Evolutionary conservation across 495 filamentous ascomycete genomes (phyloP), one percentile per base, ranked within the genome.

Genomic region (Acidiella bohemica): DNA sequence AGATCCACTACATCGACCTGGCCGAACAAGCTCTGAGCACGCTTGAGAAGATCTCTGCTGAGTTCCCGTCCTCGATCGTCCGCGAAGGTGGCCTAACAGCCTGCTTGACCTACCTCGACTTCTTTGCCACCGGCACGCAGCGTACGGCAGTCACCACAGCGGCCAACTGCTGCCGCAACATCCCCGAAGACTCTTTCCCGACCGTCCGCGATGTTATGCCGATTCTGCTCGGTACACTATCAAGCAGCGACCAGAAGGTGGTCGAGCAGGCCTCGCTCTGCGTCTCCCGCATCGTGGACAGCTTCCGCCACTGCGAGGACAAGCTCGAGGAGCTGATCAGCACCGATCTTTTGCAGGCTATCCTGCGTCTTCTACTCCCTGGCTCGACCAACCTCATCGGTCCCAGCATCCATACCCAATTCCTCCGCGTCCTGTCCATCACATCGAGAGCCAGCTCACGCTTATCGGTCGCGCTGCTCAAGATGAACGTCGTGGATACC

Each of bases 11-110:
- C 57, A 96, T 99, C 53, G 92, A 99, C 61, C 67, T 99, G 43
- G 92, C 92, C 21, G 92, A 99, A 59, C 92, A 99, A 63, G 84
- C 87, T 18, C 65, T 99, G 13, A 99, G 85, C 74, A 96, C 92
- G 2, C 66, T 99, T 32, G 86, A 94, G 50, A 96, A 94, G 60
- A 95, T 99, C 27, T 99, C 92, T 1, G 76, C 86, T 29, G 92
- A 99, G 55, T 99, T 93, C 58, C 92, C 92, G 11, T 79, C 82
- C 2, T 84, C 84, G 21, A 96, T 99, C 50, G 90, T 99, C 16
- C 82, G 87, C 25, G 92, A 95, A 63, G 92, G 88, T 22, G 92
- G 92, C 9, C 66, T 99, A 46, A 88, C 81, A 11, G 92, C 90
- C 19, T 99, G 92, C 51, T 65, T 99, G 39, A 84, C 78, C 1